A percentile compares a stretch with the other conserved stretches of the same genome.
These are phyloP conservation scores for Juncus inflexus DNA, from an alignment of 176 grass and related monocot species.

Conservation along the genomic window DNA sequence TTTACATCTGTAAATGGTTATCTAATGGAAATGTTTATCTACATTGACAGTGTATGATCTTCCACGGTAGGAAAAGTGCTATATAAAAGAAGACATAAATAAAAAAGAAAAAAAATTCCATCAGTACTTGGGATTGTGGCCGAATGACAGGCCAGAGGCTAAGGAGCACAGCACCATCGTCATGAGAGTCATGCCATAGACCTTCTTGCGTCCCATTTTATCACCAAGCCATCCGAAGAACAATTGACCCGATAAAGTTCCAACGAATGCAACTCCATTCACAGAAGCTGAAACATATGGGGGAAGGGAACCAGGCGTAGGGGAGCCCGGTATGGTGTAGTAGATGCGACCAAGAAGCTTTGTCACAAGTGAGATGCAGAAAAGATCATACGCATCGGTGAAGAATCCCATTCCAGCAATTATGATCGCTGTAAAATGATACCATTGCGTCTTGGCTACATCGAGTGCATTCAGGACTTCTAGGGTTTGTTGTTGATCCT, in stretches of 20 bases:
- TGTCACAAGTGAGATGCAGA: conserved; percentile 52
- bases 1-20: no score
- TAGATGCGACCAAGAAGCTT: conserved; percentile 51
- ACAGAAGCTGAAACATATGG: conserved; percentile 42
- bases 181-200: conserved; percentile 42
- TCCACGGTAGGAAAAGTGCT: no score
- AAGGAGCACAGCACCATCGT: conserved; percentile 38
- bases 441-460: conserved; percentile 44
- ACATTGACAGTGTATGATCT: no score
- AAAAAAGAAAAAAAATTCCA: no score
- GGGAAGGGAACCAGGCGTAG: conserved; percentile 35
- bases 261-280: conserved; percentile 48
- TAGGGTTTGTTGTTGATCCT: not conserved
- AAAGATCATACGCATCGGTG: conserved; percentile 60
- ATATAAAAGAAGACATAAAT: no score
- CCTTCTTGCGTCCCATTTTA: conserved; percentile 40
- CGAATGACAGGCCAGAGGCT: conserved; percentile 40
- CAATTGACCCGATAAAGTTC: conserved; percentile 44
- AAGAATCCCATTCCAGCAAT: conserved; percentile 55
- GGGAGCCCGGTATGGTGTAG: conserved; percentile 39
- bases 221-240: conserved; percentile 58
- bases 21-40: no score
- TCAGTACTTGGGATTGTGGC: not conserved
- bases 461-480: conserved; percentile 24
- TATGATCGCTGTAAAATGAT: conserved; percentile 52